Conservation (phyloP, 192 early-diverging fungal species). For the Linnemannia elongata region DNA sequence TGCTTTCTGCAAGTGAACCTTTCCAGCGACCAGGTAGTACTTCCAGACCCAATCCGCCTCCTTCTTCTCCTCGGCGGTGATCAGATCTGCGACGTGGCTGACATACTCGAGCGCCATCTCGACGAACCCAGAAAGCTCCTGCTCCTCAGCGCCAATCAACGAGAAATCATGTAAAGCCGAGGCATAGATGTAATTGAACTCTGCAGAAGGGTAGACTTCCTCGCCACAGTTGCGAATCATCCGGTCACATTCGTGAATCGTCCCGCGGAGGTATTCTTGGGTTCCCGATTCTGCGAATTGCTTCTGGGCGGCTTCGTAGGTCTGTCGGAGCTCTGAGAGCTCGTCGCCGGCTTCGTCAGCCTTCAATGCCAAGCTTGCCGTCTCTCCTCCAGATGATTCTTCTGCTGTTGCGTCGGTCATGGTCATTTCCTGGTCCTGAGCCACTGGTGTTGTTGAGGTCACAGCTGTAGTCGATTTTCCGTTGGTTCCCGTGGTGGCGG, state of each 20-base stretch:
- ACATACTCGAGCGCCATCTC: slow-evolving; percentile 44
- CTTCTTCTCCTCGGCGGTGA: slow-evolving; percentile 14
- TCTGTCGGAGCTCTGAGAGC: slow-evolving; percentile 60
- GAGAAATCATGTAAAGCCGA: slow-evolving; percentile 64
- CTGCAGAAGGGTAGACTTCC: slow-evolving; percentile 47
- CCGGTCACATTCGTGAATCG: slow-evolving; percentile 68
- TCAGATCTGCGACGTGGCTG: slow-evolving; percentile 40
- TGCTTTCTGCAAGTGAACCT: slow-evolving; percentile 43
- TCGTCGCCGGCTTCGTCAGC: slow-evolving; percentile 66
- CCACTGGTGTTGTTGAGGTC: background rate
- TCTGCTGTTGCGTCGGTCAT: slow-evolving; percentile 11
- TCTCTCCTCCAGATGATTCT: slow-evolving; percentile 5
- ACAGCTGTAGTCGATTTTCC: background rate
- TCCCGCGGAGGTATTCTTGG: slow-evolving; percentile 61
- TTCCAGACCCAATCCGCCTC: slow-evolving; percentile 39
- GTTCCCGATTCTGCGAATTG: slow-evolving; percentile 57
- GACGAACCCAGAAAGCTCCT: slow-evolving; percentile 45
- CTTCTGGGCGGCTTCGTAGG: slow-evolving; percentile 64
- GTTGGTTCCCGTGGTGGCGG: background rate
- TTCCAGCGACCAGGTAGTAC: slow-evolving; percentile 52
- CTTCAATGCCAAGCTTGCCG: slow-evolving; percentile 58
- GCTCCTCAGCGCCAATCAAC: slow-evolving; percentile 39
- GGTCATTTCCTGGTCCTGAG: slow-evolving; percentile 26
- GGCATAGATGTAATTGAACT: slow-evolving; percentile 64
- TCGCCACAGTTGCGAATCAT: slow-evolving; percentile 66